Evolutionary conservation across 139 green algal species (phyloP), one percentile per base, ranked within the genome.

Genomic region (Micractinium sp.): DNA sequence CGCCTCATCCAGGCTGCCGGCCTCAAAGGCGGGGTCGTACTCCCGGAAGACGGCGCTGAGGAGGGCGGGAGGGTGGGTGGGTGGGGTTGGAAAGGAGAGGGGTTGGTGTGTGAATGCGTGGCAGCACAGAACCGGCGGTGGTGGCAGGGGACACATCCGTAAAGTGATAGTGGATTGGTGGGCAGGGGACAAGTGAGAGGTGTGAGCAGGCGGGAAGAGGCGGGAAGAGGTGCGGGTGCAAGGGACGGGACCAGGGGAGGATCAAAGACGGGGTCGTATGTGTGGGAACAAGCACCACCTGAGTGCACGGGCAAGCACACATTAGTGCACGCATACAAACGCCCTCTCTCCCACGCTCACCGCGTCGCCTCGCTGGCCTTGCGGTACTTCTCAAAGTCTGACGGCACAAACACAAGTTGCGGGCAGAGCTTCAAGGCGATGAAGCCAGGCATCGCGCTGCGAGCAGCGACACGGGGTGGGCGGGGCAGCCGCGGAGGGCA

Each of bases 361-460:
- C 85, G 69, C 19, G 85, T 88, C 2, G 4, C 36, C 85, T 81
- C 71, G 71, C 85, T 82, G 85, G 71, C 69, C 0, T 5, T n/a
- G 27, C 20, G 29, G 78, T 96, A 96, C 84, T 93, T 93, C 12
- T 87, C 66, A 82, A 96, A 96, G 53, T 95, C 87, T 36, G 90
- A 84, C 47, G 81, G 71, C 14, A 95, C 91, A 80, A 98, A 97
- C 38, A 97, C 89, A 2, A 98, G 94, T 73, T 97, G 69, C 0
- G 96, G 95, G 91, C 96, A 99, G 18, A 99, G 92, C 71, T 91
- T 87, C 23, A 93, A 88, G 23, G 87, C 97, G 31, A 99, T 98
- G 93, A 99, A 99, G 31, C 91, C 91, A 31, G 88, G 56, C 67
- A 82, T 78, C 38, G 66, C 78, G 66, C 29, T 89, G 86, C 22